Evolutionary conservation across 2,329 filamentous ascomycete species (phyloP), one percentile per base, ranked within the genome.

Genomic region (Grosmannia clavigera): DNA sequence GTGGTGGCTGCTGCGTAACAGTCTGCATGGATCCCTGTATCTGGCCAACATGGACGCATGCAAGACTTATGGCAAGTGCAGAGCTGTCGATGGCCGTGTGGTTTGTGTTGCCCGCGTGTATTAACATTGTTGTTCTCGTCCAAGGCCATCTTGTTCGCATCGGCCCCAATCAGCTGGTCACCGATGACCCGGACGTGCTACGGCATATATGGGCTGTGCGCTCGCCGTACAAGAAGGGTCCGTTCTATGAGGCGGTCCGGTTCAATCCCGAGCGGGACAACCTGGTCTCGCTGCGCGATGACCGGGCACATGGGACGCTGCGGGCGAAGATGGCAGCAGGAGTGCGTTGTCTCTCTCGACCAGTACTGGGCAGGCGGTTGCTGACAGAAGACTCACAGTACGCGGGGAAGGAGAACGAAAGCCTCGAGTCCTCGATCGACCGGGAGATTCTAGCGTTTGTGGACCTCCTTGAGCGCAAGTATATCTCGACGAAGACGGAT

Each of bases 291-390:
- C 62, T 70, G 62, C 68, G 70, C 33, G 64, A 73, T 40, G 71
- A 74, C 33, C 61, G 63, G 2, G 67, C 68, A 57, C 74, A 75
- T 61, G 68, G 68, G 48, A 67, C 67, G 5, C 71, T 77, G 64
- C 68, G 75, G n/a, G 70, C 72, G 25, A 73, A 76, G 61, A 76
- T 78, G 74, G 70, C 72, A 5, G 69, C 73, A 1, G 75, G 73
- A 25, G 75, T 75, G 68, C 61, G 74, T 67, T 11, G 25, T 55
- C 33, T 27, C 33, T 35, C 33, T 35, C 33, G 33, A 10, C 33
- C 33, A 9, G 10, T 35, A 9, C 33, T 55, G 31, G 12, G 6
- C 9, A 10, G 5, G 2, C 22, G 22, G 22, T 22, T 6, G 29
- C 54, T 56, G 6, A 56, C 35, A 46, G 10, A 31, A 55, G 22